Evolutionary conservation across 768 basidiomycete species (phyloP).

Genomic region (Lepiota subincarnata): DNA sequence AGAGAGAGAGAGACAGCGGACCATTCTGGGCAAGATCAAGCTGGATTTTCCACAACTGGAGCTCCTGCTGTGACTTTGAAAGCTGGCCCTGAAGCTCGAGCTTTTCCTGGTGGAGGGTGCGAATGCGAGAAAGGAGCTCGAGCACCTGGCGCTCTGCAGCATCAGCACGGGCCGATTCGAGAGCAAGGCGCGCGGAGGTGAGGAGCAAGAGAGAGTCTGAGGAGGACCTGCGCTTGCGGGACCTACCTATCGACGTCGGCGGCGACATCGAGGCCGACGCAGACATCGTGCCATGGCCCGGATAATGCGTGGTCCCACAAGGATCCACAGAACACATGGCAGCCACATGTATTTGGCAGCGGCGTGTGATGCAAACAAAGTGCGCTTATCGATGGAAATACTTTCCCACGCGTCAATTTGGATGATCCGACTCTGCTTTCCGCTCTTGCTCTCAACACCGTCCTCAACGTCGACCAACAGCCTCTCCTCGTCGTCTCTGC

Average conservation of each 20-base stretch:
- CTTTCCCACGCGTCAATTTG: slow-evolving; percentile 3
- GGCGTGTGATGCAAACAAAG: too few relatives aligned
- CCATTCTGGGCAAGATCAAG: slow-evolving; percentile 53
- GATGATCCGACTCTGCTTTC: slow-evolving; percentile 1
- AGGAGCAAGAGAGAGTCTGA: not conserved
- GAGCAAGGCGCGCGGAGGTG: slow-evolving; percentile 16
- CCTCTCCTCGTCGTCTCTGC: not conserved
- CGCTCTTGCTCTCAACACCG: not conserved
- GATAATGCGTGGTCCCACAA: too few relatives aligned
- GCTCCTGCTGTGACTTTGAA: slow-evolving; percentile 37
- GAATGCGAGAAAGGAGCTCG: slow-evolving; percentile 30
- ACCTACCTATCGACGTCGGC: not conserved
- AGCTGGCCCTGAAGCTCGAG: slow-evolving; percentile 27
- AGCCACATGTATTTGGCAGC: not conserved
- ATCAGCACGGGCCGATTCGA: slow-evolving; percentile 36
- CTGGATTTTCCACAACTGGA: slow-evolving; percentile 54
- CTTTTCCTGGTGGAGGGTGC: slow-evolving; percentile 27
- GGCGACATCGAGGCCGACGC: too few relatives aligned
- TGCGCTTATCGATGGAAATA: slow-evolving; percentile 7
- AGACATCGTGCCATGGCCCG: too few relatives aligned
- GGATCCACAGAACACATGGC: not conserved
- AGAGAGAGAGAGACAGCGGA: slow-evolving; percentile 11
- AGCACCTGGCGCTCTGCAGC: slow-evolving; percentile 29
- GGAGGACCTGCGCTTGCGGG: not conserved
- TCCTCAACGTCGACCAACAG: not conserved